These are phyloP conservation scores for Aspergillus sp. DNA, from an alignment of 2,329 filamentous ascomycete species.

Conservation along the genomic window DNA sequence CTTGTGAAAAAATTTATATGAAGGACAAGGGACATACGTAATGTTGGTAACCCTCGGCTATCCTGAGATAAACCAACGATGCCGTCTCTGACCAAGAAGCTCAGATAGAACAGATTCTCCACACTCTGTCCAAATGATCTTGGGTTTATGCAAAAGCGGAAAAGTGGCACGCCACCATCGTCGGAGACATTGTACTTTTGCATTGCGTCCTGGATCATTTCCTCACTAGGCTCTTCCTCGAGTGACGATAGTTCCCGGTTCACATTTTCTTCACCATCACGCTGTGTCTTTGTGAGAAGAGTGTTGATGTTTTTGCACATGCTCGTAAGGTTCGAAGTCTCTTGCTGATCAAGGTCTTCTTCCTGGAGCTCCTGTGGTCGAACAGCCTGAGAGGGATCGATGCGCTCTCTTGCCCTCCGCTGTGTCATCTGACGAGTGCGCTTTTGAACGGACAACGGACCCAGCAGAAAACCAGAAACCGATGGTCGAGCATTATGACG, in stretches of 20 bases:
- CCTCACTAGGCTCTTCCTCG: slow-evolving; percentile 28
- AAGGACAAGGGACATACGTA: slow-evolving; percentile 57
- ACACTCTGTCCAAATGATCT: slow-evolving; percentile 88
- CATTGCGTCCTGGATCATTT: slow-evolving; percentile 51
- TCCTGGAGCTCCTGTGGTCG: slow-evolving; percentile 73
- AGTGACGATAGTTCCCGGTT: slow-evolving; percentile 38
- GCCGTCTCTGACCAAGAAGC: slow-evolving; percentile 87
- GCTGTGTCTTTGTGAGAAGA: slow-evolving; percentile 47
- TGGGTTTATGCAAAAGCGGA: slow-evolving; percentile 88
- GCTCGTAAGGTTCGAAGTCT: slow-evolving; percentile 72
- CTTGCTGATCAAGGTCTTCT: slow-evolving; percentile 68
- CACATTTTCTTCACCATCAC: slow-evolving; percentile 43
- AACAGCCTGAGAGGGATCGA: slow-evolving; percentile 62
- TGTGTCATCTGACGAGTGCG: slow-evolving; percentile 67
- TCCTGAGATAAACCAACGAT: slow-evolving; percentile 70
- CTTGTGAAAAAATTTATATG: not conserved
- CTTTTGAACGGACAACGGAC: slow-evolving; percentile 84
- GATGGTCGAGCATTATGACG: slow-evolving; percentile 69
- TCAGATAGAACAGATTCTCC: slow-evolving; percentile 95
- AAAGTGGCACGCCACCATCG: slow-evolving; percentile 69
- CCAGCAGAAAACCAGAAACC: slow-evolving; percentile 77
- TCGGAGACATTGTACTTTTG: slow-evolving; percentile 60
- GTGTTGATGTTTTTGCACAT: slow-evolving; percentile 72
- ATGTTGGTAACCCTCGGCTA: slow-evolving; percentile 66
- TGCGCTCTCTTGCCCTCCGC: slow-evolving; percentile 64